Percentiles rank a stretch among this genome's conserved stretches.
phyloP scores from a whole-genome alignment of 441 rosid species.

The Viola pubescens region DNA sequence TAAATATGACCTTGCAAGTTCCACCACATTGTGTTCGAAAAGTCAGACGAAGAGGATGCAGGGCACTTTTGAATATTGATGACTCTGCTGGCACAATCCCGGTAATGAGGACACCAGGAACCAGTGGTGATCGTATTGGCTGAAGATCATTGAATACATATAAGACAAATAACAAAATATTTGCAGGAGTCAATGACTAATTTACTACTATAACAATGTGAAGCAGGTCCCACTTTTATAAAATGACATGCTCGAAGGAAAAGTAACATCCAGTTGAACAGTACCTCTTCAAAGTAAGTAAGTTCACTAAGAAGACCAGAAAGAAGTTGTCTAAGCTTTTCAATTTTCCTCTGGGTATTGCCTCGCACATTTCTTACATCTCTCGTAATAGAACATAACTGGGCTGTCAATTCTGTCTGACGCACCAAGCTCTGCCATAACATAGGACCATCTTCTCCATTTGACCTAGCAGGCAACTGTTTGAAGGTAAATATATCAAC shows the following conservation, averaged over 20 bases:
- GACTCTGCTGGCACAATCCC: slow-evolving; percentile 95
- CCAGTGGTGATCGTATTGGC: slow-evolving; percentile 90
- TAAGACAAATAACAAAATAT: slow-evolving; percentile 12
- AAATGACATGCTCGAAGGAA: slow-evolving; percentile 11
- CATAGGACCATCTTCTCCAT: slow-evolving; percentile 69
- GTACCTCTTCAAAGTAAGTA: slow-evolving; percentile 96
- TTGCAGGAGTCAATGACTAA: slow-evolving; percentile 10
- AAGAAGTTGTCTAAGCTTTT: slow-evolving; percentile 95
- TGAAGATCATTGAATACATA: slow-evolving; percentile 25
- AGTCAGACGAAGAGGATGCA: slow-evolving; percentile 84
- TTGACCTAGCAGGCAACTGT: slow-evolving; percentile 57
- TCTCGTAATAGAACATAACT: slow-evolving; percentile 77
- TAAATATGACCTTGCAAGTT: slow-evolving; percentile 74
- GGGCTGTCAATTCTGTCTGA: slow-evolving; percentile 94
- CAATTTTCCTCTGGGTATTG: slow-evolving; percentile 92
- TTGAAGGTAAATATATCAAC: slow-evolving; percentile 20
- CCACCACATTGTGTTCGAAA: slow-evolving; percentile 78
- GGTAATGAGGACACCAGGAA: slow-evolving; percentile 68
- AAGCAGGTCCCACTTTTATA: slow-evolving; percentile 13
- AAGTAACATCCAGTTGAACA: slow-evolving; percentile 10
- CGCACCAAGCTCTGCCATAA: slow-evolving; percentile 90
- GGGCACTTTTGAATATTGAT: slow-evolving; percentile 85
- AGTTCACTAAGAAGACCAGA: slow-evolving; percentile 93
- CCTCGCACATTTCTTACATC: slow-evolving; percentile 94
- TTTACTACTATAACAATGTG: slow-evolving; percentile 8